Evolutionary conservation across 352 stramenopile genomes (phyloP).

Genomic region (Phytophthora uliginosa): DNA sequence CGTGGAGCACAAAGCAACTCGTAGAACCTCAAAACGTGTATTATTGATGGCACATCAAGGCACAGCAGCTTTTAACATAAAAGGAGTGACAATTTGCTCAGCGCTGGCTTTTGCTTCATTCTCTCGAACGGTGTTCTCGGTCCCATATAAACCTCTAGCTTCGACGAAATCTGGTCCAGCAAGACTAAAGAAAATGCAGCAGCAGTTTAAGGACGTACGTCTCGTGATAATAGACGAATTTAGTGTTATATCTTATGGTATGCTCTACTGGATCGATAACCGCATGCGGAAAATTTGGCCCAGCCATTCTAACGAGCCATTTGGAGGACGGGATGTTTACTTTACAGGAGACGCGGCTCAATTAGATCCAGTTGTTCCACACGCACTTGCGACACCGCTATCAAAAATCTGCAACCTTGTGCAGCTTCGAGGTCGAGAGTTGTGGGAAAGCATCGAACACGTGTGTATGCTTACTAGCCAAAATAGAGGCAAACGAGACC

Average conservation of each 20-base stretch:
- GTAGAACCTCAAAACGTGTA: neutral
- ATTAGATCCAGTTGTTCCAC: neutral
- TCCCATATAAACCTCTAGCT: neutral
- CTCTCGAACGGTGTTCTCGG: neutral
- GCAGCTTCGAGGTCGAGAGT: neutral
- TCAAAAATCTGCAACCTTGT: neutral
- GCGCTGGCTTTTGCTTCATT: neutral
- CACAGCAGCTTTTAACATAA: constrained; percentile 7
- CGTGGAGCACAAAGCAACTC: neutral
- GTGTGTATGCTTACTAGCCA: too few species aligned
- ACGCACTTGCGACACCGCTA: neutral
- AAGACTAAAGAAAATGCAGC: neutral
- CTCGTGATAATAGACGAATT: constrained; percentile 4
- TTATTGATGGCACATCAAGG: constrained; percentile 5
- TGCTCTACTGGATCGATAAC: constrained; percentile 5
- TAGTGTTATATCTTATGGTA: neutral
- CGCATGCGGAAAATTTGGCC: constrained; percentile 2
- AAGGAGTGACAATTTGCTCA: constrained; percentile 1
- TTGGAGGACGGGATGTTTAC: constrained; percentile 3
- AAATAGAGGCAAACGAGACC: too few species aligned
- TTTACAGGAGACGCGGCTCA: neutral
- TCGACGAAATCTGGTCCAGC: neutral
- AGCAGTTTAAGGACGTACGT: neutral
- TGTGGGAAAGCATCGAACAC: neutral
- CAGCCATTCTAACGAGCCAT: neutral